These are phyloP conservation scores for Diphasiastrum complanatum DNA, from an alignment of 83 land plant genomes.

Conservation along the genomic window DNA sequence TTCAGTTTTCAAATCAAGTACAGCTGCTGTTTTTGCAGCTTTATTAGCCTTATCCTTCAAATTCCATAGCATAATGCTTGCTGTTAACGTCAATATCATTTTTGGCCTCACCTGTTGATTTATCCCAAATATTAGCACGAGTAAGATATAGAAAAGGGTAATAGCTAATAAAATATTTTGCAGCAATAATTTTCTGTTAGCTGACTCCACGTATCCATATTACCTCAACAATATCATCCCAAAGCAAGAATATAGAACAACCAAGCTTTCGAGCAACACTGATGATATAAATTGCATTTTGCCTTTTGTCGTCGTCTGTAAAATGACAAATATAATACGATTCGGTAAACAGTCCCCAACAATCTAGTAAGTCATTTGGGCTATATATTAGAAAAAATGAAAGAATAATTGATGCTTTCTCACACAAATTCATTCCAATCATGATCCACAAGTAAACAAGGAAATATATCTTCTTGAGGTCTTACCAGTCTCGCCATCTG, in stretches of 20 bases:
- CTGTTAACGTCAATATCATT: conserved; percentile 86
- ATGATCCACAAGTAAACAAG: neutral
- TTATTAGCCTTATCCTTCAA: conserved; percentile 27
- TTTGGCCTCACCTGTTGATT: conserved; percentile 71
- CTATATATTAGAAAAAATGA: neutral
- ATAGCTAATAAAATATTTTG: neutral
- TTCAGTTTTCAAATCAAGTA: too few relatives aligned
- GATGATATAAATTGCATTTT: conserved; percentile 88
- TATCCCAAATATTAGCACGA: neutral
- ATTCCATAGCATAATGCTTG: conserved; percentile 93
- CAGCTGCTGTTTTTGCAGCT: conserved; percentile 21
- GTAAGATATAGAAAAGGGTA: neutral
- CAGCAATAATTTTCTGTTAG: too few relatives aligned
- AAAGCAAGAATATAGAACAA: conserved; percentile 85
- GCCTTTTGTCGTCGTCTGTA: conserved; percentile 80
- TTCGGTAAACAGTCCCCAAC: neutral
- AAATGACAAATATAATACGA: neutral
- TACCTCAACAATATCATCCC: conserved; percentile 97
- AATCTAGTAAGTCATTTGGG: neutral
- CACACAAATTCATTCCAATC: neutral
- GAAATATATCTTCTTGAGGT: too few relatives aligned
- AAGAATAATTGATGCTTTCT: too few relatives aligned
- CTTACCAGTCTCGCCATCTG: conserved; percentile 70
- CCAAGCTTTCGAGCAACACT: conserved; percentile 95
- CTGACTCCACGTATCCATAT: neutral